Conservation (phyloP, 176 grass and related monocot genomes). For the Hordeum marinum region DNA sequence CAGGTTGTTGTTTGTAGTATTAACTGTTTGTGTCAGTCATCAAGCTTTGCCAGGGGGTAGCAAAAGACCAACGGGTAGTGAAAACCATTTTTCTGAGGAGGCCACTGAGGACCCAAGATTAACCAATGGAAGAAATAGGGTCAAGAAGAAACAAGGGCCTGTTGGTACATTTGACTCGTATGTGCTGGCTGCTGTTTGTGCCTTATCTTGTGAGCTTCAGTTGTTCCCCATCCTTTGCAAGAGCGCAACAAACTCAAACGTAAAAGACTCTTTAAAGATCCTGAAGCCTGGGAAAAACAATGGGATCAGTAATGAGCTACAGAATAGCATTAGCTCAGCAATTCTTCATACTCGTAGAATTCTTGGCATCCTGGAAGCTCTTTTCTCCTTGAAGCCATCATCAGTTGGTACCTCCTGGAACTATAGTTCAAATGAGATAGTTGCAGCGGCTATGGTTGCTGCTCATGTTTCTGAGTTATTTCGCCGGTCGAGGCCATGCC, state of each 20-base stretch:
- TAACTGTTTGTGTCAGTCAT: slow-evolving; percentile 95
- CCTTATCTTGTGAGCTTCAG: slow-evolving; percentile 93
- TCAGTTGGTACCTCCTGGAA: slow-evolving; percentile 97
- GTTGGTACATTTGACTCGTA: slow-evolving; percentile 98
- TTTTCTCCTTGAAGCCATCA: slow-evolving; percentile 99
- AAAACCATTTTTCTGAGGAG: slow-evolving; percentile 64
- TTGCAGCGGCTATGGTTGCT: slow-evolving; percentile 98
- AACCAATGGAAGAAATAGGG: slow-evolving; percentile 61
- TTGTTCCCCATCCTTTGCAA: slow-evolving; percentile 85
- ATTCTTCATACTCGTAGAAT: slow-evolving; percentile 89
- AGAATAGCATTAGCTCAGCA: slow-evolving; percentile 74
- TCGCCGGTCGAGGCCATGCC: slow-evolving; percentile 82
- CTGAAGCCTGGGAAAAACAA: slow-evolving; percentile 55
- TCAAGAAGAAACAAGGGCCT: slow-evolving; percentile 85
- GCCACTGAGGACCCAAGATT: slow-evolving; percentile 42
- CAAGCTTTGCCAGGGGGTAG: slow-evolving; percentile 94
- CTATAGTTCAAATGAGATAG: slow-evolving; percentile 99
- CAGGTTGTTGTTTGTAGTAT: slow-evolving; percentile 79
- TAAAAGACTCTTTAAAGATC: slow-evolving; percentile 54
- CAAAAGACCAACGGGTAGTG: slow-evolving; percentile 87
- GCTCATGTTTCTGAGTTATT: slow-evolving; percentile 98
- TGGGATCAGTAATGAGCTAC: slow-evolving; percentile 57
- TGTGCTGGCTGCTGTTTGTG: slow-evolving; percentile 88
- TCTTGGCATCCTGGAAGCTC: slow-evolving; percentile 92
- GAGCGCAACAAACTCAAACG: slow-evolving; percentile 48